Evolutionary conservation across 306 rosid species (phyloP), one percentile per base, ranked within the genome.

Genomic region (Rubus parviflorus): DNA sequence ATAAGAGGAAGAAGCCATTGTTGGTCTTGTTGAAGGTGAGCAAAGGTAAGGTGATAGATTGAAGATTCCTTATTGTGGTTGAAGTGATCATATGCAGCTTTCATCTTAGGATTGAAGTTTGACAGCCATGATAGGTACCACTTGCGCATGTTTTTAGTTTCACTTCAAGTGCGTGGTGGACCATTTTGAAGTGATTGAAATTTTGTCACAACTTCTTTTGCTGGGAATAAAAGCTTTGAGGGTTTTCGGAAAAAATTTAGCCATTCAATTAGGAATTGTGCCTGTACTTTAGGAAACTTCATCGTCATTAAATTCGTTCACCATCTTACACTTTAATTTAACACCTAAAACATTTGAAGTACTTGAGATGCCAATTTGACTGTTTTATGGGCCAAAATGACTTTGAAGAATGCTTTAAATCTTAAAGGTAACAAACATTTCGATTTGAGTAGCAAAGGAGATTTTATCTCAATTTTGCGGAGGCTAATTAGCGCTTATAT

Each of bases 1-100:
- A 68, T 81, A 70, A 12, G 89, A 30, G 35, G 35, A 73, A 17
- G 89, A 90, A 14, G 89, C 97, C 98, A 93, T 93, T 38, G 57
- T 16, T 38, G 72, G 57, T 81, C 49, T 56, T 19, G 77, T 49
- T 75, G 65, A 76, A 64, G 25, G 51, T 46, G 80, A 38, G 61
- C 41, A 22, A 25, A 46, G 47, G 61, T 19, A 11, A 71, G 71
- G 10, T 78, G 23, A 42, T 62, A 15, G 38, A 25, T 58, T 25
- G 20, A 67, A 56, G 75, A 72, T 65, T 72, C 60, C 56, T 54
- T 43, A 14, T 38, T 16, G 48, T 57, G 56, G 70, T 2, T 19
- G 60, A 72, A 71, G 52, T 48, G 16, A 51, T 67, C 70, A 35
- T 23, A 23, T 12, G 14, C 35, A 23, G 30, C 45, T 67, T 67